Evolutionary conservation across 306 rosid genomes (phyloP).

Genomic region (Glycine latifolia): DNA sequence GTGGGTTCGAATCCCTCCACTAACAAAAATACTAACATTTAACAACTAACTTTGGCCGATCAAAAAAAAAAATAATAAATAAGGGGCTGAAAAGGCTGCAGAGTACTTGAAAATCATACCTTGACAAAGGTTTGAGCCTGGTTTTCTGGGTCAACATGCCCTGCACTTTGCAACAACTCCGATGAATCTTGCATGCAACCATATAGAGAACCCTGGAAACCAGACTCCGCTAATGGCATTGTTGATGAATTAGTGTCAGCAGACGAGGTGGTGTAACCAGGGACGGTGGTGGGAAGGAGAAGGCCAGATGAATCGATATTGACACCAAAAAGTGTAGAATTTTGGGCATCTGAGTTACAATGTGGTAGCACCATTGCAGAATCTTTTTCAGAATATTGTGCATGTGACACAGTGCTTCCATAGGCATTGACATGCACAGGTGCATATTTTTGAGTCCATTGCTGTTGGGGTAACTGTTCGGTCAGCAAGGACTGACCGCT

Average conservation of each 20-base stretch:
- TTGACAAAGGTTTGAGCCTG: constrained; percentile 70
- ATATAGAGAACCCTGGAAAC: constrained; percentile 74
- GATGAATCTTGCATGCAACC: constrained; percentile 77
- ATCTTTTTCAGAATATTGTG: constrained; percentile 71
- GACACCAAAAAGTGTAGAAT: constrained; percentile 80
- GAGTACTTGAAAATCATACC: constrained; percentile 54
- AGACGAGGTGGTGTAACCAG: constrained; percentile 67
- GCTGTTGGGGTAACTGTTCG: constrained; percentile 75
- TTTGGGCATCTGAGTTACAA: constrained; percentile 68
- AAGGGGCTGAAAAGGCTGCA: constrained; percentile 9
- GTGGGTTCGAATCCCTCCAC: too few relatives aligned
- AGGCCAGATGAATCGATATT: constrained; percentile 92
- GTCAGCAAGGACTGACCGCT: constrained; percentile 62
- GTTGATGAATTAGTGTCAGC: constrained; percentile 69
- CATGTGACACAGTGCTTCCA: constrained; percentile 63
- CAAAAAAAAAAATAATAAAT: too few relatives aligned
- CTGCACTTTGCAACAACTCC: constrained; percentile 74
- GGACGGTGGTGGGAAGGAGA: constrained; percentile 73
- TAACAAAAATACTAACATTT: too few relatives aligned
- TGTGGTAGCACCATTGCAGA: constrained; percentile 65
- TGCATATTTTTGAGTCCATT: constrained; percentile 69
- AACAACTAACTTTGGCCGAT: too few relatives aligned
- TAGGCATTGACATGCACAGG: constrained; percentile 65
- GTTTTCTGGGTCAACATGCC: constrained; percentile 73
- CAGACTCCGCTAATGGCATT: constrained; percentile 79